Conservation (phyloP, 2,329 filamentous ascomycete species). For the Westerdykella aurantiaca region DNA sequence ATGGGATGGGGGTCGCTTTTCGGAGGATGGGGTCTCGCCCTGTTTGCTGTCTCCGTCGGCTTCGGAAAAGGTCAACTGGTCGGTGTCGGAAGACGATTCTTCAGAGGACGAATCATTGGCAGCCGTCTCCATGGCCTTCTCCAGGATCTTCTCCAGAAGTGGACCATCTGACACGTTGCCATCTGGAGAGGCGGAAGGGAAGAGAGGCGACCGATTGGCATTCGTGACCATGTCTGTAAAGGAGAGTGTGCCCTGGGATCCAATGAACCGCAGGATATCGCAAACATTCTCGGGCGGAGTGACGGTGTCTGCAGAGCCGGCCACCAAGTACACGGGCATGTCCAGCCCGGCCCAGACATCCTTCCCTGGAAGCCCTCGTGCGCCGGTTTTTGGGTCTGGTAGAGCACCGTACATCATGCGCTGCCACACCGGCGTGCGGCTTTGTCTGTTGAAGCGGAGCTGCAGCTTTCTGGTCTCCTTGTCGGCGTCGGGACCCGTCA, state of each 20-base stretch:
- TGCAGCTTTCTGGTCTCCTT: slow-evolving; percentile 62
- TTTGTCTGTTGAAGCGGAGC: slow-evolving; percentile 73
- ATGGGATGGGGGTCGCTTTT: no score
- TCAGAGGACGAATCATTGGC: no score
- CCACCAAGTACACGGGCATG: slow-evolving; percentile 72
- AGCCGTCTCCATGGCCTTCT: no score
- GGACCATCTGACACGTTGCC: no score
- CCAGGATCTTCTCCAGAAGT: no score
- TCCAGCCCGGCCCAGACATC: slow-evolving; percentile 67
- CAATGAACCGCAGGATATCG: slow-evolving; percentile 53
- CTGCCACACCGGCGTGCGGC: slow-evolving; percentile 73
- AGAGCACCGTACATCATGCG: slow-evolving; percentile 71
- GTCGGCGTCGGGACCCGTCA: slow-evolving; percentile 64
- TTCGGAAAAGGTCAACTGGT: no score
- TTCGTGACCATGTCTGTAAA: no score
- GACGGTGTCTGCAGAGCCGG: slow-evolving; percentile 68
- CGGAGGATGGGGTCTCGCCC: no score
- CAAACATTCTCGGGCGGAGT: slow-evolving; percentile 66
- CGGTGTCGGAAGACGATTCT: no score
- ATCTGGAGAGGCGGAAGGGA: no score
- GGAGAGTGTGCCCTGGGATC: slow-evolving; percentile 4
- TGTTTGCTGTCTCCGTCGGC: no score
- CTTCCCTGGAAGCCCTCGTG: slow-evolving; percentile 62
- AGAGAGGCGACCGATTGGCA: no score
- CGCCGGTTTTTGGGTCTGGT: slow-evolving; percentile 52